Evolutionary conservation across 257 asterid genomes (phyloP), one percentile per base, ranked within the genome.

Genomic region (Solanum chiquidenum): DNA sequence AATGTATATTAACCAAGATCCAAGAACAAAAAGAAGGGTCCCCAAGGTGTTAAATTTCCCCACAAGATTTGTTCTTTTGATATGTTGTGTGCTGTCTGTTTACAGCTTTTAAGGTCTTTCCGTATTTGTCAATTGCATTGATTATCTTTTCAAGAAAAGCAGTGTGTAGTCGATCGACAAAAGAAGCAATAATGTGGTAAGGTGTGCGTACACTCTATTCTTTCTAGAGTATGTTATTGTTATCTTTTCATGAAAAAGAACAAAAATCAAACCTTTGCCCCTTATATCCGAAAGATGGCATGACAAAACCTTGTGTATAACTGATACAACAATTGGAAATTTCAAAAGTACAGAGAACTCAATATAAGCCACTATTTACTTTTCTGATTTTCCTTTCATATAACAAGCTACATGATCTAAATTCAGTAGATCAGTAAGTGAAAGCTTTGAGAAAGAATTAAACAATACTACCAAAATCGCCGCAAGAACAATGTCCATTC

Each of bases 401-500:
- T 29, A 23, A 46, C 66, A 29, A 46, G 27, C 27, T 44, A 80
- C 68, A 80, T 80, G 85, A 77, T 42, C 62, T 42, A 80, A 14
- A 44, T 80, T 27, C 68, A 27, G 83, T 12, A 35, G 18, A 77
- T 77, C 35, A 76, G 60, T n/a, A 46, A 77, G 35, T 14, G 64
- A 42, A 29, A 2, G 62, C 5, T 12, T 42, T 89, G 66, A 60
- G 60, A 49, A 79, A 86, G 69, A 55, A 83, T 83, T 52, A 95
- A 86, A 90, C 90, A 42, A 94, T 94, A 90, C 93, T 86, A 37
- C 94, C 93, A 91, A 94, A 94, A 92, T 94, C 98, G 79, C 98
- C 97, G 92, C 98, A 97, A 5, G 98, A 94, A 87, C 99, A 97
- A 21, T 89, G 35, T 52, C 98, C 98, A 83, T 90, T 69, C 42